Evolutionary conservation across 768 basidiomycete species (phyloP).

Genomic region (Fomitopsis pulvina): DNA sequence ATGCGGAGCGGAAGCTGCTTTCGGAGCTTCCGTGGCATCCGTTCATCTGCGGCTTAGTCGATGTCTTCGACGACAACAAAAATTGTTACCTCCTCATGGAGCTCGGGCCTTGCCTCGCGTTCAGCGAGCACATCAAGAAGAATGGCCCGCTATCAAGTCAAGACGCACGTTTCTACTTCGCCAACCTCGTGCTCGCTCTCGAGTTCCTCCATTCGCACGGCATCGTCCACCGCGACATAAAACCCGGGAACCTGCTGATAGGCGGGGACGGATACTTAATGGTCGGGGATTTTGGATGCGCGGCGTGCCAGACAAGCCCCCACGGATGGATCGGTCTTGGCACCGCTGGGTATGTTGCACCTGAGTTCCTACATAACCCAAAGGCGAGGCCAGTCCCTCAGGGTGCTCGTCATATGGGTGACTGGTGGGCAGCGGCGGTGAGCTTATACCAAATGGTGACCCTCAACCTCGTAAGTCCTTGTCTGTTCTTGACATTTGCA

Average conservation of each 20-base stretch:
- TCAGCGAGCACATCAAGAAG: conserved; percentile 30
- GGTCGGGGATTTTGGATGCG: conserved; percentile 46
- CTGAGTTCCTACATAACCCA: not conserved
- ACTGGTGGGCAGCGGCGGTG: conserved; percentile 52
- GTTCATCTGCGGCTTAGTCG: conserved; percentile 41
- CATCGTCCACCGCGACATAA: conserved; percentile 50
- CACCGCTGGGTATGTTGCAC: not conserved
- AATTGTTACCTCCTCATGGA: conserved; percentile 50
- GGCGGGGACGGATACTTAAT: conserved; percentile 49
- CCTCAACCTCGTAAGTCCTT: conserved; percentile 24
- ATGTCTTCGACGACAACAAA: conserved; percentile 37
- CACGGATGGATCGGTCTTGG: not conserved
- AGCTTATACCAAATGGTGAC: conserved; percentile 49
- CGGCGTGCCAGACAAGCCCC: conserved; percentile 9
- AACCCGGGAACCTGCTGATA: conserved; percentile 52
- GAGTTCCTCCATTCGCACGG: conserved; percentile 37
- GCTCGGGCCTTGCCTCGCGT: conserved; percentile 37
- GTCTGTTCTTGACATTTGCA: not conserved
- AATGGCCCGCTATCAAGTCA: conserved; percentile 25
- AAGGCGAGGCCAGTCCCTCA: not conserved
- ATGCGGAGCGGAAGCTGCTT: conserved; percentile 38
- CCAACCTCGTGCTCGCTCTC: conserved; percentile 45
- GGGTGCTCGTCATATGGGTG: conserved; percentile 23
- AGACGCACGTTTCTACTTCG: conserved; percentile 43
- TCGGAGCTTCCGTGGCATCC: conserved; percentile 44